Conservation (phyloP, 1,284 basidiomycete species). For the Melampsora larici-populina region DNA sequence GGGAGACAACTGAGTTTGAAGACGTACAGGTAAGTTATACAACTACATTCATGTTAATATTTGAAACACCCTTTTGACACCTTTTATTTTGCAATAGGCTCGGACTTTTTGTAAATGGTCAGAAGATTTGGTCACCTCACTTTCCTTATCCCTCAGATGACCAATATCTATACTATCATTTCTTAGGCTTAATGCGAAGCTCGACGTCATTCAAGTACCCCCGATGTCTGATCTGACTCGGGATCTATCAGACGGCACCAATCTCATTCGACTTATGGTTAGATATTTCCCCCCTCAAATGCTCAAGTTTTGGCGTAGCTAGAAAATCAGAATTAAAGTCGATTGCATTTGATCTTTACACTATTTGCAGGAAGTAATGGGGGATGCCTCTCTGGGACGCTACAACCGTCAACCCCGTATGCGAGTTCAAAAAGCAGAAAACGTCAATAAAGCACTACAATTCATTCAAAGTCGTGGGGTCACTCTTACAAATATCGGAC, state of each 20-base stretch:
- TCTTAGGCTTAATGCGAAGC: conserved; percentile 86
- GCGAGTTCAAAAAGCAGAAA: conserved; percentile 95
- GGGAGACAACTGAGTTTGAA: conserved; percentile 46
- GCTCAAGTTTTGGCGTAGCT: too few relatives aligned
- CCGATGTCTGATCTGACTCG: conserved; percentile 85
- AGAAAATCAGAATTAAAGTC: not conserved
- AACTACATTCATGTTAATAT: not conserved
- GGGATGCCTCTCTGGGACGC: conserved; percentile 77
- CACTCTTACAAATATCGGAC: conserved; percentile 94
- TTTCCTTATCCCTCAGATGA: not conserved
- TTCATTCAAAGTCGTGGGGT: conserved; percentile 93
- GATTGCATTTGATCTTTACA: not conserved
- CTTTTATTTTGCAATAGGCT: conserved; percentile 2
- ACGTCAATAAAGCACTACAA: conserved; percentile 91
- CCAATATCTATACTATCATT: not conserved
- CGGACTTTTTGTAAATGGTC: conserved; percentile 84
- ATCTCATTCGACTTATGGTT: conserved; percentile 66
- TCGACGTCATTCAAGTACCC: conserved; percentile 76
- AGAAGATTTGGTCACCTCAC: not conserved
- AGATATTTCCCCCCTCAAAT: not conserved
- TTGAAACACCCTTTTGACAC: not conserved
- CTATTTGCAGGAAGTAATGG: conserved; percentile 55
- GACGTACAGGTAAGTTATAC: conserved; percentile 63
- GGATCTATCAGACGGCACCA: conserved; percentile 91
- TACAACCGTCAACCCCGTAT: conserved; percentile 87